Evolutionary conservation across 2,329 filamentous ascomycete genomes (phyloP), one percentile per base, ranked within the genome.

Genomic region (Sporothrix brasiliensis): DNA sequence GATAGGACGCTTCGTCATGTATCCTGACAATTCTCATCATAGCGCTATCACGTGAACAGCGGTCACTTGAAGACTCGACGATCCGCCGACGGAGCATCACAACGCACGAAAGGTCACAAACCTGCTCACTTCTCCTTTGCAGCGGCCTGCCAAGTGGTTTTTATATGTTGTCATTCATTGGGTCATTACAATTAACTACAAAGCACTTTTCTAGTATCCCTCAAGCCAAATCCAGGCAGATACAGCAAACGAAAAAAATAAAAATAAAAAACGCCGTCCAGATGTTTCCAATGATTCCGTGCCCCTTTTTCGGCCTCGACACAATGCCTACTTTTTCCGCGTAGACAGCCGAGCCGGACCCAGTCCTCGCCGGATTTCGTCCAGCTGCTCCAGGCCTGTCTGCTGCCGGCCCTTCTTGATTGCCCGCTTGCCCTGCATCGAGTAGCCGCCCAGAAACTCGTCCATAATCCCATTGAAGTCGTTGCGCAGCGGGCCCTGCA

Each of bases 401-500:
- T 91, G 90, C 74, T 91, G 89, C 77, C 91, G 92, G 21, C 90
- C 90, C 81, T 94, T 93, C 82, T 94, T 94, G 24, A 93, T 87
- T 13, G 85, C 83, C 78, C 89, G 90, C 82, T 93, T 93, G 1
- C 91, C 91, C 30, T 86, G 86, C 80, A 88, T 90, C 11, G 87
- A 87, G 77, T 92, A 91, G 47, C 84, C 89, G 10, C 89, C 91
- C 34, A 98, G 81, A 81, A 99, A 99, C 70, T 97, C 94, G 77
- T 98, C 94, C 84, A 99, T 89, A 78, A 98, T 93, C 72, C 84
- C 87, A 78, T 97, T 90, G 79, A 99, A 97, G 78, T 97, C 94
- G 52, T 85, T 83, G 60, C 93, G 85, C 50, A 92, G 82, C 11
- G 90, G 86, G 0, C 90, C 91, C 77, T 81, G 86, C 0, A 92